Conservation (phyloP, 768 basidiomycete genomes). For the Crucibulum laeve region DNA sequence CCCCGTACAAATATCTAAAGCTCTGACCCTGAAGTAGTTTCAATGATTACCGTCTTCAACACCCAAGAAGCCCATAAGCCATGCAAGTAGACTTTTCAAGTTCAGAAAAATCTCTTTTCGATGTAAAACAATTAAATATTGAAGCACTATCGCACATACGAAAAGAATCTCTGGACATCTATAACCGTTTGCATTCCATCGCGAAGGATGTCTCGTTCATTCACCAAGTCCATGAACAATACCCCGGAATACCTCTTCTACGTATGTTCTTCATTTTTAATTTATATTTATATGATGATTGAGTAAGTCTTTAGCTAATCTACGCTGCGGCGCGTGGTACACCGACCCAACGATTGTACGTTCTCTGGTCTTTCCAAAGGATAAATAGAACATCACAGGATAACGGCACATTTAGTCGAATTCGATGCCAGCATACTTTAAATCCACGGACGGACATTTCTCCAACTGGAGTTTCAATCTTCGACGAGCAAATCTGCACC, state of each 20-base stretch:
- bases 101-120: no score
- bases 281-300: neutral
- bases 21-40: no score
- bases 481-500: conserved; percentile 77
- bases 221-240: conserved; percentile 34
- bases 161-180: conserved; percentile 71
- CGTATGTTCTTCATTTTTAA: conserved; percentile 28
- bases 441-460: conserved; percentile 87
- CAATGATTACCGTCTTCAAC: no score
- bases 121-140: no score
- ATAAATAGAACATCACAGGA: neutral
- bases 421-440: conserved; percentile 71
- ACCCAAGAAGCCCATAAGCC: no score
- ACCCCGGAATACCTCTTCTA: conserved; percentile 46
- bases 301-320: conserved; percentile 58
- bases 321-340: conserved; percentile 95
- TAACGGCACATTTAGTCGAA: conserved; percentile 20
- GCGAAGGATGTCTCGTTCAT: conserved; percentile 75
- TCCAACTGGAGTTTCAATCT: conserved; percentile 84
- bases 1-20: no score
- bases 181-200: conserved; percentile 87
- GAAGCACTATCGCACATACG: conserved; percentile 52
- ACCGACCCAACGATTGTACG: conserved; percentile 57
- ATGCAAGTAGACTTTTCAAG: no score
- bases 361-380: neutral